A percentile compares a stretch with the other conserved stretches of the same genome.
Conservation (phyloP, 1,284 basidiomycete species). For the Malassezia vespertilionis region DNA sequence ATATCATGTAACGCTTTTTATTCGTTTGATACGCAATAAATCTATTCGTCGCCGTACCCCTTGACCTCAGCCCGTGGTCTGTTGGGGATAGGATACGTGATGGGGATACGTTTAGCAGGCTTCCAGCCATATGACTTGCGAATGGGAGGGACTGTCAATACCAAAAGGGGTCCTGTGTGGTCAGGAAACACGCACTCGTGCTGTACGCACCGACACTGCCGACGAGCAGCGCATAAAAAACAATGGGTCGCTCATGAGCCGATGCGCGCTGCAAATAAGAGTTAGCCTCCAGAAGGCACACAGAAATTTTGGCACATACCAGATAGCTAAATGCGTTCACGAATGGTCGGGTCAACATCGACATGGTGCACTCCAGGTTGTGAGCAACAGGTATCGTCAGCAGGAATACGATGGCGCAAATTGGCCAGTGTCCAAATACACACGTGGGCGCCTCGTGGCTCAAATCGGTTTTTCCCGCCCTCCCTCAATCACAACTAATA, state of each 20-base stretch:
- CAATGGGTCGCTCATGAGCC: constrained; percentile 81
- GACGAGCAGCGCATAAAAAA: constrained; percentile 74
- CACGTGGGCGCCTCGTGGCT: no score
- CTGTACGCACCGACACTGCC: constrained; percentile 51
- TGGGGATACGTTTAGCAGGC: constrained; percentile 64
- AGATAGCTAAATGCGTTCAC: constrained; percentile 38
- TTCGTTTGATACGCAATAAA: not conserved
- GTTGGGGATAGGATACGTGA: constrained; percentile 60
- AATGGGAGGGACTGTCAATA: constrained; percentile 66
- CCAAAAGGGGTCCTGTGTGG: constrained; percentile 61
- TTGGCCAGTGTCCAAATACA: no score
- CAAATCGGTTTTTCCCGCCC: no score
- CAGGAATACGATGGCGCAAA: no score
- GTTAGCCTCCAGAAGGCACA: not conserved
- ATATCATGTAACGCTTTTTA: no score
- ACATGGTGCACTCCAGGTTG: constrained; percentile 10
- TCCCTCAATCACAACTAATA: no score
- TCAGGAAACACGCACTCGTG: not conserved
- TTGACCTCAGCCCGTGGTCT: constrained; percentile 29
- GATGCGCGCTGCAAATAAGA: constrained; percentile 61
- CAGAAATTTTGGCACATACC: constrained; percentile 22
- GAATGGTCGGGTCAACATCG: constrained; percentile 27
- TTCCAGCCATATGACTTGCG: constrained; percentile 63
- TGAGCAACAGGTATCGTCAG: no score
- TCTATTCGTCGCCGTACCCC: constrained; percentile 37